These are phyloP conservation scores for Candida nitratophila DNA, from an alignment of 805 yeast genomes.

Conservation along the genomic window DNA sequence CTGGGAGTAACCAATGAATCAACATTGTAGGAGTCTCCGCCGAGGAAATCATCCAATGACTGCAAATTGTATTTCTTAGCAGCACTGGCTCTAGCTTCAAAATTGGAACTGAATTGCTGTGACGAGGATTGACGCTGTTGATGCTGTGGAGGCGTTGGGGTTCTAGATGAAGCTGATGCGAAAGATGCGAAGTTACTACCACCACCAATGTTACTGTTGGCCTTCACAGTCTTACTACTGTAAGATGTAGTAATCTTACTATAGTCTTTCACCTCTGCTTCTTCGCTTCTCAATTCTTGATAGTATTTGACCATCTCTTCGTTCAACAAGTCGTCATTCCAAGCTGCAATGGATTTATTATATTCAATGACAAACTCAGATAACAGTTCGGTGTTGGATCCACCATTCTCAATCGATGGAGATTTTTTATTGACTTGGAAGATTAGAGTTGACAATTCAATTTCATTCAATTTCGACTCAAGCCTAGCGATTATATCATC, in stretches of 20 bases:
- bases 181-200: neutral
- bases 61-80: slow-evolving; percentile 52
- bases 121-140: neutral
- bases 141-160: slow-evolving; percentile 7
- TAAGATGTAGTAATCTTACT: slow-evolving; percentile 20
- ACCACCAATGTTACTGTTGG: neutral
- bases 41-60: slow-evolving; percentile 80
- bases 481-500: neutral
- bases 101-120: neutral
- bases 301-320: slow-evolving; percentile 18
- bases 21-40: slow-evolving; percentile 14
- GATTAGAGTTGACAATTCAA: slow-evolving; percentile 22
- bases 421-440: slow-evolving; percentile 22
- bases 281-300: slow-evolving; percentile 22
- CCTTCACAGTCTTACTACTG: slow-evolving; percentile 1
- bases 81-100: slow-evolving; percentile 4
- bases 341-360: neutral
- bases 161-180: slow-evolving; percentile 1
- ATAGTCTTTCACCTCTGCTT: slow-evolving; percentile 33
- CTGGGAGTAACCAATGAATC: slow-evolving; percentile 16
- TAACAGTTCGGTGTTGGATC: neutral
- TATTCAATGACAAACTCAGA: neutral
- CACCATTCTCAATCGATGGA: slow-evolving; percentile 6
- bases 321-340: neutral
- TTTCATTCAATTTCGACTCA: slow-evolving; percentile 14